phyloP scores from a whole-genome alignment of 2,329 filamentous ascomycete species.

The Phialocephala sp. region DNA sequence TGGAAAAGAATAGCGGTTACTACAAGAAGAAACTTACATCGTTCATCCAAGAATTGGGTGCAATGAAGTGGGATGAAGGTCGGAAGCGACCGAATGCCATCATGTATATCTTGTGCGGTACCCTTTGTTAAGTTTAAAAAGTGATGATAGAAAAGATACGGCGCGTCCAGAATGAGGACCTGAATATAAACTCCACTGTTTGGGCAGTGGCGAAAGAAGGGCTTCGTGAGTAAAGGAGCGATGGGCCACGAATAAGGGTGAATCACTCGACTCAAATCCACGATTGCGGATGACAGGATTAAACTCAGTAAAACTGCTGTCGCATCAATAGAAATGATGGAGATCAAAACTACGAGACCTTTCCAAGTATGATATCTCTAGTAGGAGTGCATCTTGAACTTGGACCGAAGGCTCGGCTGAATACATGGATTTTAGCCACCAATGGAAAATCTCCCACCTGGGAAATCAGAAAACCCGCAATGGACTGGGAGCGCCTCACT shows the following conservation, averaged over 20 bases:
- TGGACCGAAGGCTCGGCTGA: conserved; percentile 7
- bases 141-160: too few relatives aligned
- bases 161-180: too few relatives aligned
- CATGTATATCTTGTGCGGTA: background rate
- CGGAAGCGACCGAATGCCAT: conserved; percentile 31
- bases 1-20: too few relatives aligned
- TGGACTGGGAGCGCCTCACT: background rate
- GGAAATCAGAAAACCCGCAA: too few relatives aligned
- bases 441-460: conserved; percentile 11
- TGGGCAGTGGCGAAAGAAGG: background rate
- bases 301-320: background rate
- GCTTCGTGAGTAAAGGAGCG: too few relatives aligned
- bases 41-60: conserved; percentile 59
- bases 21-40: conserved; percentile 44
- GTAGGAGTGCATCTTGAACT: background rate
- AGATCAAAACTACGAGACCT: background rate
- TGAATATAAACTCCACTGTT: too few relatives aligned
- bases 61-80: conserved; percentile 55
- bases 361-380: background rate
- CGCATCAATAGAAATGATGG: background rate
- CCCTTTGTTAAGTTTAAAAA: too few relatives aligned
- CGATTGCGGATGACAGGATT: background rate
- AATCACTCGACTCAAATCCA: background rate
- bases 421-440: conserved; percentile 13
- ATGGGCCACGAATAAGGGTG: background rate